Conservation (phyloP, 768 basidiomycete species). For the Psilocybe azurescens region DNA sequence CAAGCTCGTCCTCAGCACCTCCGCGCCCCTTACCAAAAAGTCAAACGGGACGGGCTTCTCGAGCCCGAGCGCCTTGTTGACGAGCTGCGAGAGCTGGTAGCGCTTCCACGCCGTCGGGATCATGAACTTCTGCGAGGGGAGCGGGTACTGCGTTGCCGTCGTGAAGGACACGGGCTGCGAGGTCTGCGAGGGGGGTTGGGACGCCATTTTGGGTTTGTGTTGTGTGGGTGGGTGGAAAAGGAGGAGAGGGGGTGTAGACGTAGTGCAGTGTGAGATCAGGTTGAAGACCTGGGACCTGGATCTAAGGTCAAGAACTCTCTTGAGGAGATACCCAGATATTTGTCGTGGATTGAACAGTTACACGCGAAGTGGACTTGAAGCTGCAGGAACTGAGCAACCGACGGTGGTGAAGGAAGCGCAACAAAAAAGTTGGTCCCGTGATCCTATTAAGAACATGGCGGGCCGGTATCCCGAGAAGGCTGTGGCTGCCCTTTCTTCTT, state of each 20-base stretch:
- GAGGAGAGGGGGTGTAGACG: no score
- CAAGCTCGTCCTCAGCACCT: conserved; percentile 73
- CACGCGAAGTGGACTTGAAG: neutral
- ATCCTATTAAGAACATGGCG: neutral
- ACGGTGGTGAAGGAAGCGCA: no score
- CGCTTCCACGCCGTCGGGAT: conserved; percentile 89
- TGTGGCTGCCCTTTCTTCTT: no score
- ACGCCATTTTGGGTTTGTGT: neutral
- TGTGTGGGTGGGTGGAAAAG: neutral
- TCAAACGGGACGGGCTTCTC: conserved; percentile 87
- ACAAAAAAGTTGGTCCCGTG: conserved; percentile 6
- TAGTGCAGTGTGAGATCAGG: no score
- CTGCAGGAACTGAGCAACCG: neutral
- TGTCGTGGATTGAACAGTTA: neutral
- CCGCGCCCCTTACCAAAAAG: conserved; percentile 78
- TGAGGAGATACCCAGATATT: neutral
- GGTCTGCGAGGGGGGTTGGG: neutral
- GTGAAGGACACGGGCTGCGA: conserved; percentile 70
- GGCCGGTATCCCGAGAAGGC: no score
- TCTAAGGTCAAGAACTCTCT: no score
- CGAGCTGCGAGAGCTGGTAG: conserved; percentile 96
- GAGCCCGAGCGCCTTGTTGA: conserved; percentile 90
- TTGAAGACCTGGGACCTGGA: no score
- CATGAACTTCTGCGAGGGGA: conserved; percentile 91
- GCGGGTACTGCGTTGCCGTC: conserved; percentile 72